Base-by-base conservation (phyloP, 2,329 filamentous ascomycete species). In the Tolypocladium pustulatum region DNA sequence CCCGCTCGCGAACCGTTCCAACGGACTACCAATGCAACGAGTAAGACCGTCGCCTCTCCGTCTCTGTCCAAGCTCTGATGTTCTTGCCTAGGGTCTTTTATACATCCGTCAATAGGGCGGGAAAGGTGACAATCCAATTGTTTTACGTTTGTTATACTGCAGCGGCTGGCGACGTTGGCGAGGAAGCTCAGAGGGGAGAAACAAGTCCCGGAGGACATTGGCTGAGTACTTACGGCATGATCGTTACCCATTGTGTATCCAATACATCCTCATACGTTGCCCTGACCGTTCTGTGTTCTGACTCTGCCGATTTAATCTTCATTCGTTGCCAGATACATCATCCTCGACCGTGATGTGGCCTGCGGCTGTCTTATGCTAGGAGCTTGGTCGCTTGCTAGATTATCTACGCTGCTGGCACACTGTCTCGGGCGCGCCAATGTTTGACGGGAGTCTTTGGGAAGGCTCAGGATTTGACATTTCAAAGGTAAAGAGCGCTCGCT, bases 31-130 rank as follows among this genome's bases (percentile, higher is more conserved):
- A 58, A 59, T 46, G 57, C 63, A 46, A 68, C 65, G 61, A 67
- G 69, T 71, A 68, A 71, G 69, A 60, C 54, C 36, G 55, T 57
- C 30, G 57, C 59, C 60, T 56, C 60, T 34, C 37, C 56, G 55
- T 52, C 55, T 51, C 51, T 57, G 58, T 64, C 55, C 64, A 69
- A 62, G 59, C 65, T 71, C 69, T 71, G 63, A 71, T 65, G 53
- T 49, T 58, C 60, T 63, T 37, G 57, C 59, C 54, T 62, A 71
- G 69, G 66, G 58, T 57, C 58, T 32, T 36, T 30, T 13, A 49
- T 30, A 51, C 59, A 61, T 25, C 58, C 52, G 17, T 54, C 61
- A n/a, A 13, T 41, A 4, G 57, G 57, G 9, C 41, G 55, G 38
- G 53, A 55, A 37, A 52, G 51, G 25, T 57, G 57, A 58, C 56